Base-by-base conservation (phyloP, 1,284 basidiomycete species). In the Leccinum angustisporum region DNA sequence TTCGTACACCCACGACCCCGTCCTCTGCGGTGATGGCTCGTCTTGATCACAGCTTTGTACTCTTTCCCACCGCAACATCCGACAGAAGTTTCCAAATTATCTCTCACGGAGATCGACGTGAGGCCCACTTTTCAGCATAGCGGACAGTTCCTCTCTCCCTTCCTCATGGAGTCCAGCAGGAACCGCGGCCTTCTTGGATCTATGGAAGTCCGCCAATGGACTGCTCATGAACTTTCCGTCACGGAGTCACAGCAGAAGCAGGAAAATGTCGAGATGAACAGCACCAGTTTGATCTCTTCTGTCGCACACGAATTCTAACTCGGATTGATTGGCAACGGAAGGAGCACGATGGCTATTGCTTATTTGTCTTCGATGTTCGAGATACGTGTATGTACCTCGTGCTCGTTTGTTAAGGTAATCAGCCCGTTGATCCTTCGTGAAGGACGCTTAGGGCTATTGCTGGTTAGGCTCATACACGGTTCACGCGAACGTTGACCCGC, bases 131-230 rank as follows among this genome's bases (percentile, higher is more conserved):
- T 5, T 59, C 52, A 60, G 18, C 25, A 13, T 52, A 2, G 8
- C 56, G 13, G 56, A 63, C 54, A 18, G 57, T 4, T 46, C 8
- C 10, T 70, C 16, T 36, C 73, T 73, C 18, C 68, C 71, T 13
- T 75, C 74, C 5, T 74, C 74, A 4, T 75, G 71, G 71, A 75
- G 71, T n/a, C 70, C 72, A 6, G 13, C 55, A 25, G 70, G 43
- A 48, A 48, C 30, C 18, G 4, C 5, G 1, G 9, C 66, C 6
- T 34, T 61, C 8, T n/a, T 46, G n/a, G 50, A 69, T n/a, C 60
- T 75, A 2, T 72, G 73, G 73, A 57, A 74, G 54, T 63, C 70
- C 57, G 54, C 59, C 4, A 53, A 72, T 13, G 70, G 71, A 1
- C 3, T 61, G 4, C 34, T 36, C 67, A 58, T 72, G 34, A 36